phyloP scores from a whole-genome alignment of 768 basidiomycete species.

The Tulasnella sp. region DNA sequence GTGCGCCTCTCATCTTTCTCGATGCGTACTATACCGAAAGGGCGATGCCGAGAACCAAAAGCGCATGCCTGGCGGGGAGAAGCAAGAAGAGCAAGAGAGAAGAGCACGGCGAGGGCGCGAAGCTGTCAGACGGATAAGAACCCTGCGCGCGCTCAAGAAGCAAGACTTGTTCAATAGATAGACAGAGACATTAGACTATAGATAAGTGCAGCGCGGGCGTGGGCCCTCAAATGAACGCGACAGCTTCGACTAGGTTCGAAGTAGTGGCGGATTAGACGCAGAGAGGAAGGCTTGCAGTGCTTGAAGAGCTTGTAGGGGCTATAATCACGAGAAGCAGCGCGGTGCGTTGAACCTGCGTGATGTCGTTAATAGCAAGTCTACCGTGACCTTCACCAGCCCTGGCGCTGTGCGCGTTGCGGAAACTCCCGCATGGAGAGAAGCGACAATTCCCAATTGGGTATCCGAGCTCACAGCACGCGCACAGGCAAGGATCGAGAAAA shows the following conservation, averaged over 20 bases:
- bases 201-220: background rate
- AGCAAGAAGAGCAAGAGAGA: background rate
- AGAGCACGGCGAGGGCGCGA: background rate
- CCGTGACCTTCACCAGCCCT: background rate
- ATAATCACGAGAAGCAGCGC: background rate
- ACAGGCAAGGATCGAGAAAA: background rate
- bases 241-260: background rate
- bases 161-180: background rate
- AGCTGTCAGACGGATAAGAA: conserved; percentile 17
- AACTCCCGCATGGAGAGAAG: conserved; percentile 14
- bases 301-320: background rate
- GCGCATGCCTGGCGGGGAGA: background rate
- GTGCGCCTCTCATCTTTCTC: background rate
- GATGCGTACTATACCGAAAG: background rate
- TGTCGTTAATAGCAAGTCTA: background rate
- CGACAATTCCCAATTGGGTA: background rate
- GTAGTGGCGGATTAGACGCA: background rate
- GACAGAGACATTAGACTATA: background rate
- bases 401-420: background rate
- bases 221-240: no score
- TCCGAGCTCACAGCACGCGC: background rate
- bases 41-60: background rate
- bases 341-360: background rate
- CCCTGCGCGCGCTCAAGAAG: background rate
- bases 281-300: background rate